phyloP scores from a whole-genome alignment of 1,284 basidiomycete genomes.

The Puccinia sorghi region DNA sequence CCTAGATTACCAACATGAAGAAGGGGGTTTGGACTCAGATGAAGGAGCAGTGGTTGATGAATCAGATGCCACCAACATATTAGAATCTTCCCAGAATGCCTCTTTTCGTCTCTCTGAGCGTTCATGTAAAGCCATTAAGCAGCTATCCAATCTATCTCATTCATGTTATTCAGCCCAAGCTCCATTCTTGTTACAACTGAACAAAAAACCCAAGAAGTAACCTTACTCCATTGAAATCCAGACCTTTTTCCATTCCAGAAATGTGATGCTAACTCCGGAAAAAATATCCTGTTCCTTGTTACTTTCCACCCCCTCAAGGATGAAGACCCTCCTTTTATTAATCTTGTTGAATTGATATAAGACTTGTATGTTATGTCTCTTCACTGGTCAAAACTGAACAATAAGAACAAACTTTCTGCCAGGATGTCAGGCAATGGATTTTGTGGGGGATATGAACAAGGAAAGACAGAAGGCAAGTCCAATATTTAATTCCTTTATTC shows the following conservation, averaged over 20 bases:
- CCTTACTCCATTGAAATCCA: background rate
- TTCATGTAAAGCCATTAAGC: background rate
- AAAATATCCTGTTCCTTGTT: background rate
- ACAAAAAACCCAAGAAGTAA: background rate
- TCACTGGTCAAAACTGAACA: background rate
- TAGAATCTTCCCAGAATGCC: background rate
- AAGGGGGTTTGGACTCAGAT: background rate
- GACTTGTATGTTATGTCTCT: background rate
- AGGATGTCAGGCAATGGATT: background rate
- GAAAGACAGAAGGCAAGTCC: background rate
- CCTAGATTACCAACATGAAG: background rate
- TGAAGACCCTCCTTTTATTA: no score
- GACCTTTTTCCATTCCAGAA: background rate
- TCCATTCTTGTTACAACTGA: background rate
- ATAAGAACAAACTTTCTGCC: background rate
- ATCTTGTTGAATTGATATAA: background rate
- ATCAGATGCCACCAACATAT: background rate
- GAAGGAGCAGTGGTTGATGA: background rate
- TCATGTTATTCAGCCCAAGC: background rate
- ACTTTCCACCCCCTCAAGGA: no score
- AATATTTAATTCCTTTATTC: no score
- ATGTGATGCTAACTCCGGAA: background rate
- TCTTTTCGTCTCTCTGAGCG: background rate
- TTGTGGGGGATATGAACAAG: background rate
- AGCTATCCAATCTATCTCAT: background rate